Conservation (phyloP, 2,329 filamentous ascomycete species). For the Trichoderma endophyticum region DNA sequence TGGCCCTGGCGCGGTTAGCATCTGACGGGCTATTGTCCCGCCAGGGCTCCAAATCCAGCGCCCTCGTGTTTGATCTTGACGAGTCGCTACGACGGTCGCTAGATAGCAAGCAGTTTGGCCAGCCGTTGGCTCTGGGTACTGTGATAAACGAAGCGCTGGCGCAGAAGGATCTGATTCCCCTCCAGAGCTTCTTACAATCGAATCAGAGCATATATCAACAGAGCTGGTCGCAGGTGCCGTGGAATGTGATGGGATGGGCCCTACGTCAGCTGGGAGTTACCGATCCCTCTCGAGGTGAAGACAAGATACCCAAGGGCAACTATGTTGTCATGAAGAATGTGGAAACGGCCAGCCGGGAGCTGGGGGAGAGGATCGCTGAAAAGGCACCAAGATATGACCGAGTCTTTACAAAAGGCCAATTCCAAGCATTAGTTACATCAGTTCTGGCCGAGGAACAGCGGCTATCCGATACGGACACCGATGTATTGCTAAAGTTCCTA, state of each 20-base stretch:
- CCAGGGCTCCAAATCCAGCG: slow-evolving; percentile 40
- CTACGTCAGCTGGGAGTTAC: slow-evolving; percentile 65
- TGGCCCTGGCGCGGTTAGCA: slow-evolving; percentile 67
- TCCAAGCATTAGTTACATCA: slow-evolving; percentile 55
- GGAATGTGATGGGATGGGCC: slow-evolving; percentile 72
- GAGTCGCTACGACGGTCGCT: slow-evolving; percentile 67
- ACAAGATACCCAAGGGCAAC: slow-evolving; percentile 57
- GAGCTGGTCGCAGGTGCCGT: slow-evolving; percentile 64
- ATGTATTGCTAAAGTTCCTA: slow-evolving; percentile 67
- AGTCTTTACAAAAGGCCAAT: slow-evolving; percentile 64
- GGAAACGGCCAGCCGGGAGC: slow-evolving; percentile 55
- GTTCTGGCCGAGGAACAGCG: slow-evolving; percentile 46
- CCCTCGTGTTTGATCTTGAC: slow-evolving; percentile 53
- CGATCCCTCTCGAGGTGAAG: slow-evolving; percentile 45
- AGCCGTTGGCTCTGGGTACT: slow-evolving; percentile 73
- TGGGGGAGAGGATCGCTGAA: slow-evolving; percentile 44
- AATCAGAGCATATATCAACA: slow-evolving; percentile 69
- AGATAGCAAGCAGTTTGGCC: slow-evolving; percentile 73
- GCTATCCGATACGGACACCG: slow-evolving; percentile 63
- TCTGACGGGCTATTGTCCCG: slow-evolving; percentile 55
- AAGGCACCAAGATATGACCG: slow-evolving; percentile 58
- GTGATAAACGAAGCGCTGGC: slow-evolving; percentile 73
- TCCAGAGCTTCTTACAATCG: slow-evolving; percentile 63
- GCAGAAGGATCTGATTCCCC: slow-evolving; percentile 65
- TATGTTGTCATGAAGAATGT: slow-evolving; percentile 65